Conservation (phyloP, 2,329 filamentous ascomycete genomes). For the Ophiocordyceps australis region DNA sequence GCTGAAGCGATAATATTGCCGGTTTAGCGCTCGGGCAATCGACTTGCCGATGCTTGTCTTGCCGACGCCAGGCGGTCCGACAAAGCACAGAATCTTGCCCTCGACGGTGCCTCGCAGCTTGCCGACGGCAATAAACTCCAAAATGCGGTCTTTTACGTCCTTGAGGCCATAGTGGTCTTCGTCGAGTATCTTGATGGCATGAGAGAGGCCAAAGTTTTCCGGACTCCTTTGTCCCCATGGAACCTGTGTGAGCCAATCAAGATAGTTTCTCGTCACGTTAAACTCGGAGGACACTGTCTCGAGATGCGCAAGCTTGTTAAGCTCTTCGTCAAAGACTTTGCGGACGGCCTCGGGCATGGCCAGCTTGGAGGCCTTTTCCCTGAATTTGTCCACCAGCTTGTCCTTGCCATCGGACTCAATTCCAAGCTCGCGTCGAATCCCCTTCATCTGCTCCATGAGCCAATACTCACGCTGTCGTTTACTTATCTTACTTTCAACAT, state of each 20-base stretch:
- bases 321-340: conserved; percentile 95
- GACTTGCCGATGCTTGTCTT: conserved; percentile 99
- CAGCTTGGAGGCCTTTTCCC: conserved; percentile 80
- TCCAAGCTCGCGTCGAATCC: conserved; percentile 84
- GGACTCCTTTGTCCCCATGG: conserved; percentile 91
- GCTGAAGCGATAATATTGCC: conserved; percentile 96
- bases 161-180: conserved; percentile 95
- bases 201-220: conserved; percentile 90
- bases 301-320: conserved; percentile 90
- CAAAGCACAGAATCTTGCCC: conserved; percentile 95
- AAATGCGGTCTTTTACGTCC: conserved; percentile 94
- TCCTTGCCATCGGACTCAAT: conserved; percentile 97
- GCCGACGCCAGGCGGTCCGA: conserved; percentile 90
- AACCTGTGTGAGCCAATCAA: conserved; percentile 97
- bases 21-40: conserved; percentile 82
- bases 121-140: conserved; percentile 96
- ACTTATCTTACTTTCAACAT: conserved; percentile 92
- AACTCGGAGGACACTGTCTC: conserved; percentile 95
- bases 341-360: conserved; percentile 94
- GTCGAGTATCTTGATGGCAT: conserved; percentile 79
- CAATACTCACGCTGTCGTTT: conserved; percentile 96
- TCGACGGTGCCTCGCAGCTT: conserved; percentile 95
- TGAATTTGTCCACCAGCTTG: conserved; percentile 93
- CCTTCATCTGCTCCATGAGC: conserved; percentile 99
- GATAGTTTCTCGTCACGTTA: conserved; percentile 94